Conservation (phyloP, 352 stramenopile species). For the Phytophthora pluvialis region DNA sequence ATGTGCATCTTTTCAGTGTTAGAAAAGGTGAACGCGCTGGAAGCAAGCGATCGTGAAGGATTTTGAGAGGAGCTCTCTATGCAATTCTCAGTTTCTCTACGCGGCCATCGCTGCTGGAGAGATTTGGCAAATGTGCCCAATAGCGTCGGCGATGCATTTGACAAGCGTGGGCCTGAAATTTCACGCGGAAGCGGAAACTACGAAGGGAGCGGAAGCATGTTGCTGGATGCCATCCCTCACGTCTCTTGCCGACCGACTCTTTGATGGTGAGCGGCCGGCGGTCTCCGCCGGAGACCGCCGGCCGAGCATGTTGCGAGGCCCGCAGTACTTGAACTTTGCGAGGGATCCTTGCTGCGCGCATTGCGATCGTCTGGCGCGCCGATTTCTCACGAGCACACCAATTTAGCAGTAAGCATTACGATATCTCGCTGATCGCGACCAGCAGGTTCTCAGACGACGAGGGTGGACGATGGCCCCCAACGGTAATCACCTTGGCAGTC, state of each 20-base stretch:
- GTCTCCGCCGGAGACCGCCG: background rate
- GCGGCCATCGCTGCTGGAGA: background rate
- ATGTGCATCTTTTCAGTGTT: slow-evolving; percentile 18
- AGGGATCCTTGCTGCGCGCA: background rate
- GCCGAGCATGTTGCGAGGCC: background rate
- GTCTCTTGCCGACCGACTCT: slow-evolving; percentile 13
- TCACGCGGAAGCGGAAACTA: background rate
- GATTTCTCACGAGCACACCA: background rate
- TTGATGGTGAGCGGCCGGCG: background rate
- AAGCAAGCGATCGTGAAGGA: slow-evolving; percentile 10
- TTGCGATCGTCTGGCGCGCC: background rate
- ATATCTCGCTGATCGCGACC: too few species aligned
- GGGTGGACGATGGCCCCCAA: background rate
- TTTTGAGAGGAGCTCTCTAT: slow-evolving; percentile 4
- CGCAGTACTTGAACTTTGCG: background rate
- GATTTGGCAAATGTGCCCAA: background rate
- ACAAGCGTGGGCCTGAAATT: background rate
- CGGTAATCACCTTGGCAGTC: background rate
- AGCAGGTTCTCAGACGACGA: slow-evolving; percentile 14
- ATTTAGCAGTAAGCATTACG: slow-evolving; percentile 9
- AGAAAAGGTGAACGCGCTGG: slow-evolving; percentile 6
- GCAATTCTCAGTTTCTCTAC: slow-evolving; percentile 12
- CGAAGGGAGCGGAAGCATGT: slow-evolving; percentile 17
- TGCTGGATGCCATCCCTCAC: slow-evolving; percentile 12
- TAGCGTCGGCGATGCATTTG: background rate